Evolutionary conservation across 2,329 filamentous ascomycete species (phyloP), one percentile per base, ranked within the genome.

Genomic region (Cercospora nicotianae): DNA sequence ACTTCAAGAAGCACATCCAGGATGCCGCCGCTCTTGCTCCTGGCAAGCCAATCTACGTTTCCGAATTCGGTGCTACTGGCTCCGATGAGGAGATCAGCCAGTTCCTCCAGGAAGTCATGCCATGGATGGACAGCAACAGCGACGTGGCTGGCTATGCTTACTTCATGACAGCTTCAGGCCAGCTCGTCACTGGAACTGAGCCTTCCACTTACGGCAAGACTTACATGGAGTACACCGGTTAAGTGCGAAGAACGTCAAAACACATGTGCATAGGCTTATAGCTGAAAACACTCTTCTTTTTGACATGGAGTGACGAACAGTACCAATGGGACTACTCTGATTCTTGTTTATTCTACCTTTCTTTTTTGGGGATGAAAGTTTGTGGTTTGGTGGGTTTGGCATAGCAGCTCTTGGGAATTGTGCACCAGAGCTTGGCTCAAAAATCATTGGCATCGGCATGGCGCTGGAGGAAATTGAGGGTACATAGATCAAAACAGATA

Each of bases 1-100:
- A 80, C 69, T 87, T 90, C 79, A 85, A 88, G 72, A 68, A 76
- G 45, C 87, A 89, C 77, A 75, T 90, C 65, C 71, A 75, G 23
- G 73, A 79, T n/a, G 80, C 82, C 30, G 79, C 80, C 65, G 68
- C 67, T 12, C 73, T 80, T n/a, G 76, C 75, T 36, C 74, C 75
- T 57, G 77, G 76, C 26, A 78, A 79, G 65, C 63, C 77, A n/a
- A 73, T 91, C 77, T 90, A 86, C 85, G 80, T 90, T 65, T 89
- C 87, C 65, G 89, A 91, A 82, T 90, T 90, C 72, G 88, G 84
- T 26, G 83, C 86, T 63, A 75, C 79, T 36, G 84, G 82, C 67
- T 70, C 78, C 48, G 79, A 82, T 26, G 77, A 83, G 70, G 77
- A 83, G 69, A 77, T 78, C 57, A 64, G 77, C 70, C 69, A 69